Percentiles rank a stretch among this genome's conserved stretches.
Conservation (phyloP, 345 rosid genomes). For the Cardamine chenopodiifolia region DNA sequence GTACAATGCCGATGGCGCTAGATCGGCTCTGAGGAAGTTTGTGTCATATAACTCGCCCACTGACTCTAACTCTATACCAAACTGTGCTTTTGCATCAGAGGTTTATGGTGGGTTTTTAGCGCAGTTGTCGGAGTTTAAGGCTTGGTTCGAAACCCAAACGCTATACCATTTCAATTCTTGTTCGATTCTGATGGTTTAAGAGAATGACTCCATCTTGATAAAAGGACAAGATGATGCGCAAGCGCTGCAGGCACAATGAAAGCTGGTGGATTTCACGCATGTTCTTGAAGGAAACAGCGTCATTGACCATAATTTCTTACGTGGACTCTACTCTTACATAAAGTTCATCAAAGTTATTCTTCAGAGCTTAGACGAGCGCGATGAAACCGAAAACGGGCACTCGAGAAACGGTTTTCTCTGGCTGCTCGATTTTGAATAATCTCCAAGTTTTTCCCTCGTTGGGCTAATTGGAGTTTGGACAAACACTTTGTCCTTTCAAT, state of each 20-base stretch:
- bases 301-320: constrained; percentile 89
- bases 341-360: constrained; percentile 71
- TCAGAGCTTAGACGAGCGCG: constrained; percentile 44
- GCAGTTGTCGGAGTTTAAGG: constrained; percentile 74
- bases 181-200: constrained; percentile 71
- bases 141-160: constrained; percentile 92
- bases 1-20: constrained; percentile 53
- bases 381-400: constrained; percentile 28
- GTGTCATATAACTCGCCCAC: constrained; percentile 61
- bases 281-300: constrained; percentile 69
- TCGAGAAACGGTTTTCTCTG: constrained; percentile 4
- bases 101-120: constrained; percentile 82
- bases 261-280: constrained; percentile 94
- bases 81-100: constrained; percentile 58
- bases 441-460: constrained; percentile 5
- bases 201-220: constrained; percentile 48
- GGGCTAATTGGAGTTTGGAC: constrained; percentile 13
- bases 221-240: constrained; percentile 31
- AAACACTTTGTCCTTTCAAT: constrained; percentile 8
- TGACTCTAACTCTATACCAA: constrained; percentile 47
- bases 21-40: constrained; percentile 66
- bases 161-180: constrained; percentile 73
- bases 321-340: constrained; percentile 87
- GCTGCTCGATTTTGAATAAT: constrained; percentile 2
- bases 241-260: constrained; percentile 47